Base-by-base conservation (phyloP, 202 grass and related monocot genomes). In the Zizania palustris region DNA sequence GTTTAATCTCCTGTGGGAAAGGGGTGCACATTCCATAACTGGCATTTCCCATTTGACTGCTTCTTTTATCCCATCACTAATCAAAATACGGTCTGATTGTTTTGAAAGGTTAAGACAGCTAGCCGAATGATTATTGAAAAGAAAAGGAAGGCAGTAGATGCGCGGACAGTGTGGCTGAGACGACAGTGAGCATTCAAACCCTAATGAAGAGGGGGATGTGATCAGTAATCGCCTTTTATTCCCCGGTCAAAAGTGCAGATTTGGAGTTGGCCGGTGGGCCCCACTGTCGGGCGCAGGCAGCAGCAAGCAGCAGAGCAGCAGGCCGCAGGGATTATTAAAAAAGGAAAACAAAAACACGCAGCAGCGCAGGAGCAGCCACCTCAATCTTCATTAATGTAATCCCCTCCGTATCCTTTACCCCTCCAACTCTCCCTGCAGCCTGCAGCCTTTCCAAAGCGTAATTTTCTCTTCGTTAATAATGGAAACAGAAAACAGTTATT, bases 211-310 rank as follows among this genome's bases (percentile, higher is more conserved):
- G 11, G 63, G 19, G 12, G 33, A 20, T 11, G n/a, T 20, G 19
- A 18, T 55, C 51, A 55, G n/a, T 55, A 21, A 39, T 9, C 37
- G 21, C 41, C 58, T 45, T 71, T 71, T 45, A 16, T 65, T 84
- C 71, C 46, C 58, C 12, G 38, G 74, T 84, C 82, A 84, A 84
- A 84, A 78, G 66, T 11, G 66, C 22, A 65, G 66, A 72, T 78
- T 78, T 78, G 72, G 56, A 56, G 16, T 37, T 72, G 54, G n/a
- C 3, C 18, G 34, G 40, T 65, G 51, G 71, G 11, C 15, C 81
- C 64, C 14, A 16, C 18, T 55, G 51, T 55, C 51, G 51, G n/a
- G 51, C 19, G n/a, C 51, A 3, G 51, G 28, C 58, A 60, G 46
- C 64, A n/a, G 67, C 55, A 28, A 33, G 44, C 62, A 42, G 28